Evolutionary conservation across 306 rosid genomes (phyloP), one percentile per base, ranked within the genome.

Genomic region (Cucurbita maxima): DNA sequence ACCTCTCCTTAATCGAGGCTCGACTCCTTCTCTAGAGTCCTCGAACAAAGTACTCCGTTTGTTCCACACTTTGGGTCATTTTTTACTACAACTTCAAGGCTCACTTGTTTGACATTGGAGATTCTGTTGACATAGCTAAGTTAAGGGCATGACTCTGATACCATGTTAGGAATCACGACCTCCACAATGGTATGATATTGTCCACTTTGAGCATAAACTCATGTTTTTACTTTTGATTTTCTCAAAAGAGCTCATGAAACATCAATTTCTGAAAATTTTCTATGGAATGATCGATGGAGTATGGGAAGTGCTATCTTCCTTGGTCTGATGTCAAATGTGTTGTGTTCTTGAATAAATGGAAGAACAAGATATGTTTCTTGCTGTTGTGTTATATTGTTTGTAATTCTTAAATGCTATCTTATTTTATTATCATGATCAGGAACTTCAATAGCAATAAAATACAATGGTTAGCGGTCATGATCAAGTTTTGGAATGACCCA

Each of bases 401-500:
- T 10, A 66, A 43, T 43, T 30, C 13, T 30, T 2, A 5, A 58
- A 30, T 58, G 41, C n/a, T 30, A 58, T 4, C 41, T 59, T 36
- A 6, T 34, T 34, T 8, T 59, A 36, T 59, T 37, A 36, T 14
- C 19, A 69, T 69, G 36, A 58, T 48, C 57, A 69, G 48, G 58
- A 25, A 69, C 40, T 69, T 22, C 41, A 25, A 48, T 69, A 48
- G 73, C 37, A 45, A 25, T 30, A 20, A 22, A 22, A 22, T 25
- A 69, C 48, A 15, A 68, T 66, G 40, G 40, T 25, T 25, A 45
- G 34, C 18, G 22, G 20, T 68, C 10, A 3, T 67, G 19, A 47
- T 40, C 38, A 66, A 69, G 72, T 40, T 58, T 34, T 37, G 74
- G 38, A 77, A 74, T 47, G 73, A 25, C 10, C 74, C 19, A 70